Conservation (phyloP, 345 rosid species). For the Tarenaya hassleriana region DNA sequence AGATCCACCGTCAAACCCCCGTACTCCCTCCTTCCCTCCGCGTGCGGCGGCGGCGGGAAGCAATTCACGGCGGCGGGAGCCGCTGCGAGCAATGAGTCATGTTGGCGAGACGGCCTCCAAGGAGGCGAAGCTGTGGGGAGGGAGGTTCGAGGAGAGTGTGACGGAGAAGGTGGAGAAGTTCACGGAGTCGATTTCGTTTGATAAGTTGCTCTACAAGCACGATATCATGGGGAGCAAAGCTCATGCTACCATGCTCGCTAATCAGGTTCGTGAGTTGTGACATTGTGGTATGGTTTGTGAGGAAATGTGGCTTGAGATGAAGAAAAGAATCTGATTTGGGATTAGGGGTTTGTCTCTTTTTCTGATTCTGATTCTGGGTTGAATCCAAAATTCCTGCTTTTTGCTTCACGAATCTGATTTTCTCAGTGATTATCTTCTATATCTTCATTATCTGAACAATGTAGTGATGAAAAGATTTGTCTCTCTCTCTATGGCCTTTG, state of each 20-base stretch:
- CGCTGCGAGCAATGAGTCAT: constrained; percentile 38
- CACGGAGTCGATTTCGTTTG: constrained; percentile 87
- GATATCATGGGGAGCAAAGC: constrained; percentile 95
- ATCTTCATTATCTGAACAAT: no score
- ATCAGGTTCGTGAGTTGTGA: constrained; percentile 41
- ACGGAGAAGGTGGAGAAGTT: constrained; percentile 81
- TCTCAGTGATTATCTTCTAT: no score
- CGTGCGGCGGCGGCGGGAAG: constrained; percentile 16
- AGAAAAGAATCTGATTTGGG: not conserved
- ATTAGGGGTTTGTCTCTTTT: no score
- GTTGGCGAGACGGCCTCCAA: constrained; percentile 34
- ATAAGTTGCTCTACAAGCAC: constrained; percentile 76
- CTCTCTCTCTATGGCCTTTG: no score
- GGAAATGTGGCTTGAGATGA: not conserved
- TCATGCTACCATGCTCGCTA: constrained; percentile 88
- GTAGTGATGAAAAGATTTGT: no score
- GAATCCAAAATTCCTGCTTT: no score
- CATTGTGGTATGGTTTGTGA: constrained; percentile 7
- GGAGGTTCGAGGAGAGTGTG: constrained; percentile 88
- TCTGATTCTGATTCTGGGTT: no score
- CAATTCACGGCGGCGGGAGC: constrained; percentile 27
- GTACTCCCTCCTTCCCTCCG: constrained; percentile 8
- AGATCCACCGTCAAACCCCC: no score
- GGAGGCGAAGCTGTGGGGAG: constrained; percentile 94
- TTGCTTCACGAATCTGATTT: no score